A percentile compares a stretch with the other conserved stretches of the same genome.
phyloP scores from a whole-genome alignment of 495 filamentous ascomycete species.

The Podospora conica region DNA sequence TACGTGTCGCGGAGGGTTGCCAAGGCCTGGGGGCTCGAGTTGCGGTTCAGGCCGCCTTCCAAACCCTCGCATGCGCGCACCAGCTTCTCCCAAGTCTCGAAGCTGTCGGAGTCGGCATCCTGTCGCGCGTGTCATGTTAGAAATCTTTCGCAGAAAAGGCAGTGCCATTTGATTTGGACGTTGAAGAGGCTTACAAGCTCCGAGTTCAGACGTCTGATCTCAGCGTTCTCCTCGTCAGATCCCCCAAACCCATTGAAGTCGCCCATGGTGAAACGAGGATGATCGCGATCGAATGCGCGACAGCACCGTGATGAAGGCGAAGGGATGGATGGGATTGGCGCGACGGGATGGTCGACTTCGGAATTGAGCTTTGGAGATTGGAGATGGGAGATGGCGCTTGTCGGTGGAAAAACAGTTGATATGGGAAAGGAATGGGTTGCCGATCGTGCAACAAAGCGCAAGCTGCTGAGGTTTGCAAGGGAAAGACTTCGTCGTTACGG shows the following conservation, averaged over 20 bases:
- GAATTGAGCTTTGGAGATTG: not conserved
- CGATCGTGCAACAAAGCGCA: not conserved
- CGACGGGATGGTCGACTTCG: not conserved
- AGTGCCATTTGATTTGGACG: not conserved
- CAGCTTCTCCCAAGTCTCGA: slow-evolving; percentile 92
- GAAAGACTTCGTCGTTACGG: not conserved
- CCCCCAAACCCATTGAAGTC: slow-evolving; percentile 58
- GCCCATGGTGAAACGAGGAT: slow-evolving; percentile 29
- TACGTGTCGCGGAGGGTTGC: slow-evolving; percentile 76
- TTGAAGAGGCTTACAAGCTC: slow-evolving; percentile 62
- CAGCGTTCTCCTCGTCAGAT: slow-evolving; percentile 78
- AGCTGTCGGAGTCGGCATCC: slow-evolving; percentile 80
- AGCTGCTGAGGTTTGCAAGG: not conserved
- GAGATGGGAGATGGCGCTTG: not conserved
- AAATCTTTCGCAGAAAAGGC: not conserved
- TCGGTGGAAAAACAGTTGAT: not conserved
- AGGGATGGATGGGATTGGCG: not conserved
- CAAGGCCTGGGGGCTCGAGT: slow-evolving; percentile 92
- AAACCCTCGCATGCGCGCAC: slow-evolving; percentile 74
- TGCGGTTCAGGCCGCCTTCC: slow-evolving; percentile 91
- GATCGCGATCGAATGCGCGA: not conserved
- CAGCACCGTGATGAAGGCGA: not conserved
- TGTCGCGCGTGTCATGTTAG: slow-evolving; percentile 20
- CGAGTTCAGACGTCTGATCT: slow-evolving; percentile 69
- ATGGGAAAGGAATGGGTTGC: not conserved